Conservation (phyloP, 2,329 filamentous ascomycete species). For the Arthrobotrys sphaeroides region DNA sequence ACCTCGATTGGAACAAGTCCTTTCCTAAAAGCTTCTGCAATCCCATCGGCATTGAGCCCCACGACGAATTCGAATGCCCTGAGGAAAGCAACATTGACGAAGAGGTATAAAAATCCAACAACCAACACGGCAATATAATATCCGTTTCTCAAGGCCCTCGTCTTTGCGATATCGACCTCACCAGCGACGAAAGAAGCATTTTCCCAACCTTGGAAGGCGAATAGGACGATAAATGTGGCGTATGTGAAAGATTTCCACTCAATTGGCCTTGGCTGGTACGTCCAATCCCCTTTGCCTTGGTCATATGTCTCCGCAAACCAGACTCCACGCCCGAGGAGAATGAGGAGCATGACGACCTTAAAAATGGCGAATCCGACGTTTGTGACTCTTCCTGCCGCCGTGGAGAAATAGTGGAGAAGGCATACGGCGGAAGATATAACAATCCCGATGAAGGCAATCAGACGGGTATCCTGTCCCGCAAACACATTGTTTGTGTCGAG, state of each 20-base stretch:
- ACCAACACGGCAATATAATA: slow-evolving; percentile 60
- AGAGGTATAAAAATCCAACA: slow-evolving; percentile 61
- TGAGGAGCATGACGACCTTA: slow-evolving; percentile 58
- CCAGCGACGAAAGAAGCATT: slow-evolving; percentile 62
- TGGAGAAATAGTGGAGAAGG: slow-evolving; percentile 61
- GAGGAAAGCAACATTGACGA: slow-evolving; percentile 61
- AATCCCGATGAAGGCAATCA: slow-evolving; percentile 60
- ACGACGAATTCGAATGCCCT: slow-evolving; percentile 50
- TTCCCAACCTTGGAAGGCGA: slow-evolving; percentile 62
- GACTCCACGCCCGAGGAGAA: slow-evolving; percentile 56
- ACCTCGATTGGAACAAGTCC: slow-evolving; percentile 20
- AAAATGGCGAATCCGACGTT: slow-evolving; percentile 61
- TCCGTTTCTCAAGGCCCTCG: slow-evolving; percentile 59
- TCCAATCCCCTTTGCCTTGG: slow-evolving; percentile 56
- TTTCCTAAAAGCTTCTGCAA: not conserved
- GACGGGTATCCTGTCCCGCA: slow-evolving; percentile 57
- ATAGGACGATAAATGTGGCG: slow-evolving; percentile 60
- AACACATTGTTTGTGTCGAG: slow-evolving; percentile 57
- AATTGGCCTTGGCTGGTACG: slow-evolving; percentile 8
- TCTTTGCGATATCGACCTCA: slow-evolving; percentile 58
- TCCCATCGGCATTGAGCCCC: not conserved
- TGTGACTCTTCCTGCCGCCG: slow-evolving; percentile 60
- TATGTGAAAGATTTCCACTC: slow-evolving; percentile 59
- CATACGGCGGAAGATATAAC: slow-evolving; percentile 60
- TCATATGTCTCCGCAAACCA: slow-evolving; percentile 26